Evolutionary conservation across 176 grass and related monocot genomes (phyloP).

Genomic region (Zizania latifolia): DNA sequence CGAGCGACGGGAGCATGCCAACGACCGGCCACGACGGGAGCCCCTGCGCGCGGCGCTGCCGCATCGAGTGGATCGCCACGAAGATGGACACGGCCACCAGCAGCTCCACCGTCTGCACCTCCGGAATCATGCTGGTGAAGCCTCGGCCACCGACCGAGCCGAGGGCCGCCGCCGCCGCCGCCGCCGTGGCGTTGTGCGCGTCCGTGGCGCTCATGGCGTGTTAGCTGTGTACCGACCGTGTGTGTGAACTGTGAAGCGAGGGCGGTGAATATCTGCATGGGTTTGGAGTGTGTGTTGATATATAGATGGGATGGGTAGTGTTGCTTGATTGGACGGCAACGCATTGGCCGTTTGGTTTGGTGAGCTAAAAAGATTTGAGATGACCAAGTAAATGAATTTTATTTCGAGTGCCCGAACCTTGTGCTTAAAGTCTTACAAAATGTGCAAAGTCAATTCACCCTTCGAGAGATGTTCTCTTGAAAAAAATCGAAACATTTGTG

Average conservation of each 20-base stretch:
- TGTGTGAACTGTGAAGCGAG: not conserved
- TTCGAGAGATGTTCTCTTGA: too few relatives aligned
- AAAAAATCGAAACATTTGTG: too few relatives aligned
- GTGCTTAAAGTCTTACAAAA: not conserved
- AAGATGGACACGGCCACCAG: constrained; percentile 68
- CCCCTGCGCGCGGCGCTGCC: constrained; percentile 52
- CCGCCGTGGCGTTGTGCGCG: constrained; percentile 8
- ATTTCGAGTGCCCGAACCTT: not conserved
- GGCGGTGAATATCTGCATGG: constrained; percentile 4
- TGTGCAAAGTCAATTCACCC: too few relatives aligned
- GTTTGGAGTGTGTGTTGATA: constrained; percentile 4
- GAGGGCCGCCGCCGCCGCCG: too few relatives aligned
- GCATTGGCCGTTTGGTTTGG: constrained; percentile 84
- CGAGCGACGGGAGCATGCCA: constrained; percentile 84
- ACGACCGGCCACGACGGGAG: constrained; percentile 65
- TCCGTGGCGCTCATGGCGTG: too few relatives aligned
- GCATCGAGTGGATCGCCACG: constrained; percentile 56
- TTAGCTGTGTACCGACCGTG: not conserved
- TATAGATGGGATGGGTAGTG: too few relatives aligned
- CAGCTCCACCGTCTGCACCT: constrained; percentile 61
- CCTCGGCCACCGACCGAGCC: not conserved
- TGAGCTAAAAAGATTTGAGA: constrained; percentile 37
- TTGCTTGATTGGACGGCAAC: too few relatives aligned
- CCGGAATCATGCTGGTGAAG: constrained; percentile 24
- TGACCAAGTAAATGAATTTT: not conserved